Evolutionary conservation across 129 eudicot genomes (phyloP), one percentile per base, ranked within the genome.

Genomic region (Helichrysum umbraculigerum): DNA sequence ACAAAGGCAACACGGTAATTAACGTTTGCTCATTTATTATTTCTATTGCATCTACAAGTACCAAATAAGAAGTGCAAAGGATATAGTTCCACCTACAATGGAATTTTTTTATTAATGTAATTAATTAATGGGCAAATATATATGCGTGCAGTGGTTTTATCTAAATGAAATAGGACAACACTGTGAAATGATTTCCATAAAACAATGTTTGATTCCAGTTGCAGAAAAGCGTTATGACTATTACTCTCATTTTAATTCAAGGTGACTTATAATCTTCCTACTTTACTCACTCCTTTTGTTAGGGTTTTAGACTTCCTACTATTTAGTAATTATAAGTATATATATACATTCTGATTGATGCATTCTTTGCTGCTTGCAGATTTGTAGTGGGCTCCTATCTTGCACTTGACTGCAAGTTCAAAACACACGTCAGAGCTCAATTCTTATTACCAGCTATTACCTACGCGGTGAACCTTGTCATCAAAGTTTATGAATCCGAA

Each of bases 401-500:
- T 4, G n/a, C 66, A 9, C 3, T 32, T 12, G 6, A 1, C 12
- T 0, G 7, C 47, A 21, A 1, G 29, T 71, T 69, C 39, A 42
- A 6, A 47, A 44, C 39, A 44, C 11, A 11, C 1, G 59, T 12
- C 6, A 69, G 8, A 69, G 6, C 73, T 21, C 73, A 41, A 9
- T 42, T 42, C 20, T 69, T 69, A 19, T 69, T 60, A 12, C 73
- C 73, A 44, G 0, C 1, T 0, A 44, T 11, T 14, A 69, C 73
- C 12, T 69, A 69, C 60, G 44, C 17, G 0, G 35, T 42, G 6
- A 69, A 69, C 73, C 59, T 69, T 42, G 73, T 69, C 4, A 42
- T 69, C 37, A 29, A 68, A 41, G 34, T 32, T 32, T 32, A 32
- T 32, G 34, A 32, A 32, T 32, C 34, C 4, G 34, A 32, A 32